These are phyloP conservation scores for Yarrowia keelungensis DNA, from an alignment of 805 yeast genomes.

Conservation along the genomic window DNA sequence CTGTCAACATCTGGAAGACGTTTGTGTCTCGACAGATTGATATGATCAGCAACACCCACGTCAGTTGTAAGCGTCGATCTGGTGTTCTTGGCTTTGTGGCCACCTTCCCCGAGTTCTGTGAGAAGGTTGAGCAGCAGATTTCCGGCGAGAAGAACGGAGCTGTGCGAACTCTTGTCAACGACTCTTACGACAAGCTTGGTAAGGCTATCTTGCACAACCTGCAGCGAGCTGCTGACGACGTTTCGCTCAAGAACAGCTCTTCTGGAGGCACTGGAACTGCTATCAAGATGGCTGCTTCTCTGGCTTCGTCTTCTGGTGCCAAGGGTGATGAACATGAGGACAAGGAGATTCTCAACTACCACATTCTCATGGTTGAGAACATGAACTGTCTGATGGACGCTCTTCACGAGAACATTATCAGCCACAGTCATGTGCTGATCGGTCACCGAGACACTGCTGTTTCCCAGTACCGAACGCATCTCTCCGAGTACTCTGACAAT, in stretches of 20 bases:
- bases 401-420: constrained; percentile 38
- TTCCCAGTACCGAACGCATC: constrained; percentile 44
- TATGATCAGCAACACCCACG: constrained; percentile 52
- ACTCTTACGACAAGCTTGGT: constrained; percentile 48
- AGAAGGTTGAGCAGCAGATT: constrained; percentile 50
- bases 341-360: constrained; percentile 53
- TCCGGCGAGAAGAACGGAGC: constrained; percentile 41
- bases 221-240: constrained; percentile 46
- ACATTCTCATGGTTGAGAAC: constrained; percentile 61
- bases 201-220: constrained; percentile 49
- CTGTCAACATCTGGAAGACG: constrained; percentile 63
- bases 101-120: constrained; percentile 58
- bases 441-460: constrained; percentile 38
- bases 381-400: constrained; percentile 50
- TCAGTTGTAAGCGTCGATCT: constrained; percentile 51
- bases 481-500: constrained; percentile 55
- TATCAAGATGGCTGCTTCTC: constrained; percentile 27
- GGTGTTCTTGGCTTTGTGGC: constrained; percentile 57
- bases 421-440: constrained; percentile 30
- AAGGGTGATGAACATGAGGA: constrained; percentile 45
- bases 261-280: constrained; percentile 24
- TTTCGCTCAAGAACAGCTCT: constrained; percentile 17
- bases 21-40: constrained; percentile 63
- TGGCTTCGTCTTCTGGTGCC: constrained; percentile 26
- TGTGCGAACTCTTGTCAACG: constrained; percentile 45